Base-by-base conservation (phyloP, 169 alveolate species). In the Cryptosporidium sp. region DNA sequence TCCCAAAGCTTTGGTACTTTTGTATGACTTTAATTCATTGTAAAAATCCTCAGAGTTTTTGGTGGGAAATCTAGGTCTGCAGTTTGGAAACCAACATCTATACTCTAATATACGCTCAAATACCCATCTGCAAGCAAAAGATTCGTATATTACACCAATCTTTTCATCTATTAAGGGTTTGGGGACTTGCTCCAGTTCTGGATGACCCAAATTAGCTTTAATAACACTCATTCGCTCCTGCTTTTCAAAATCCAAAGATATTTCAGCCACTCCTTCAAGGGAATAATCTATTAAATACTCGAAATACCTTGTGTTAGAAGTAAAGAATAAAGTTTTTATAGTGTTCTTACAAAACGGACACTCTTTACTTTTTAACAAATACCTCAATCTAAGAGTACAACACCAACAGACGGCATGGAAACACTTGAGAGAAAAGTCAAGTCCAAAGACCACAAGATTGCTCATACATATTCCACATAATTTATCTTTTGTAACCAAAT, bases 291-390 rank as follows among this genome's bases (percentile, higher is more conserved):
- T 65, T 16, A 80, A n/a, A 48, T 61, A 62, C 0, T 59, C 75
- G 16, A 80, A 80, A 48, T 80, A 80, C 2, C 29, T 18, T 80
- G 75, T 16, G 41, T 80, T 80, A 6, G 89, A 80, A 14, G 89
- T 80, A 2, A 80, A 37, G 23, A 61, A 65, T 37, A 67, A 18
- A 23, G 26, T 48, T 14, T 80, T 69, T 26, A 80, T 65, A 14
- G n/a, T 29, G n/a, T 80, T 59, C 33, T 80, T 80, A 37, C 89
- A 80, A 80, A 80, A 80, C n/a, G 89, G 89, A 23, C 89, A 80
- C 51, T 80, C 89, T 50, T 43, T 80, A 23, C 35, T 62, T 26
- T 80, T 80, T 23, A 80, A 43, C 18, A 80, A 45, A 65, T 48
- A 80, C 8, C 89, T 59, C 51, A 80, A 41, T 62, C 89, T 80